Percentiles rank a stretch among this genome's conserved stretches.
Conservation (phyloP, 352 stramenopile species). For the Phytophthora melonis region DNA sequence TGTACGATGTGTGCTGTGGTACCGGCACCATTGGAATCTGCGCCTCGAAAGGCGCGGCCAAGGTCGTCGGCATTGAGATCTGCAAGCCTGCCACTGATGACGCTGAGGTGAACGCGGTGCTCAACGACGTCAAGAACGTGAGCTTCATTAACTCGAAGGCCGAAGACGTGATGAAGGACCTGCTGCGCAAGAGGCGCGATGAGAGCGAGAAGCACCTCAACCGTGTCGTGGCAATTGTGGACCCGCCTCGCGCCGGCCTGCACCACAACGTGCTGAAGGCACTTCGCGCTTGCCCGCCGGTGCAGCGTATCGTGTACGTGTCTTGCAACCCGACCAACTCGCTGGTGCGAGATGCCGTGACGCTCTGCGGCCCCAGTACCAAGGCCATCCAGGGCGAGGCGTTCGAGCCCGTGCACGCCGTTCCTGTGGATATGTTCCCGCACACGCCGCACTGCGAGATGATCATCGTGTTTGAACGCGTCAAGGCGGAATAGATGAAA, state of each 20-base stretch:
- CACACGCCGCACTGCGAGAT: slow-evolving; percentile 98
- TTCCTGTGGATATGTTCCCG: slow-evolving; percentile 99
- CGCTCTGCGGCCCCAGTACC: slow-evolving; percentile 94
- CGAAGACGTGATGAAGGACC: slow-evolving; percentile 91
- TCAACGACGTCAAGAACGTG: slow-evolving; percentile 90
- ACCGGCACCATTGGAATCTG: slow-evolving; percentile 98
- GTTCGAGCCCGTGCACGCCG: slow-evolving; percentile 93
- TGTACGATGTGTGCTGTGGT: slow-evolving; percentile 99
- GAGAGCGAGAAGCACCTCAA: slow-evolving; percentile 66
- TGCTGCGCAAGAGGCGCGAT: slow-evolving; percentile 70
- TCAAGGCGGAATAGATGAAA: slow-evolving; percentile 42
- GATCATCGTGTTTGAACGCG: slow-evolving; percentile 97
- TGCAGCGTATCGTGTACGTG: slow-evolving; percentile 97
- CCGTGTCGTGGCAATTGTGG: slow-evolving; percentile 95
- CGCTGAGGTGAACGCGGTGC: slow-evolving; percentile 83
- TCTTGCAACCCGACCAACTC: slow-evolving; percentile 98
- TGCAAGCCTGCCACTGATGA: slow-evolving; percentile 93
- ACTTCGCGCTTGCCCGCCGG: slow-evolving; percentile 79
- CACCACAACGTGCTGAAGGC: slow-evolving; percentile 93
- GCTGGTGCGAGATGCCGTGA: slow-evolving; percentile 89
- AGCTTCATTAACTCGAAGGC: slow-evolving; percentile 93
- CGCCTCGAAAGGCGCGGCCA: slow-evolving; percentile 81
- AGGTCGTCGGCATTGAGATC: slow-evolving; percentile 91
- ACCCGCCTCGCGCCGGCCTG: slow-evolving; percentile 96
- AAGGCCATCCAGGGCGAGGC: slow-evolving; percentile 93